Percentiles rank a stretch among this genome's conserved stretches.
phyloP scores from a whole-genome alignment of 805 yeast genomes.

The Diddensiella caesifluorescens region DNA sequence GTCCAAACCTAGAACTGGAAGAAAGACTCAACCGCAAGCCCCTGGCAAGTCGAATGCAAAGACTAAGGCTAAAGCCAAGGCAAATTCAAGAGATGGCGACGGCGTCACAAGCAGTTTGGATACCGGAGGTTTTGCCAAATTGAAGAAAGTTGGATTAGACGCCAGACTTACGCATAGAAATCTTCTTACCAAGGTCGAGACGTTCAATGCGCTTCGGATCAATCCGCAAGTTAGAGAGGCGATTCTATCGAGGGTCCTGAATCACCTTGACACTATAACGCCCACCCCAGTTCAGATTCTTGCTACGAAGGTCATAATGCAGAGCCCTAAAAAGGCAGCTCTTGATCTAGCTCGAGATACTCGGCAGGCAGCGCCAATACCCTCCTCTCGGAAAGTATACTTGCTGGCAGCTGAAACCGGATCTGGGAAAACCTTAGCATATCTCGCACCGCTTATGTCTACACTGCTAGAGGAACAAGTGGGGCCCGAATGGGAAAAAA shows the following conservation, averaged over 20 bases:
- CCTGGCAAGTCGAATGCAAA: too few species aligned
- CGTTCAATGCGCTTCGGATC: conserved; percentile 63
- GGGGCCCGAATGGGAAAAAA: conserved; percentile 30
- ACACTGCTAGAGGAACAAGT: conserved; percentile 55
- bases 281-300: conserved; percentile 85
- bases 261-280: conserved; percentile 25
- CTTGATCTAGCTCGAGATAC: neutral
- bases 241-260: conserved; percentile 46
- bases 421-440: conserved; percentile 93
- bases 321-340: conserved; percentile 20
- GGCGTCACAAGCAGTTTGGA: neutral
- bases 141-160: conserved; percentile 24
- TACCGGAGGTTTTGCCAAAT: conserved; percentile 24
- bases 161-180: conserved; percentile 31
- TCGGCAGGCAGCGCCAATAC: conserved; percentile 18
- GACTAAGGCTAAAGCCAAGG: conserved; percentile 2
- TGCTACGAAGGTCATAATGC: conserved; percentile 53
- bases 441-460: conserved; percentile 69
- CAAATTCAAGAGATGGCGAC: neutral
- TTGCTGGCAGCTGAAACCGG: conserved; percentile 96
- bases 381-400: conserved; percentile 51
- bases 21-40: too few species aligned
- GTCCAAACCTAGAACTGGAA: too few species aligned
- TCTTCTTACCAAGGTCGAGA: conserved; percentile 47
- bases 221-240: conserved; percentile 62